Evolutionary conservation across 2,329 filamentous ascomycete species (phyloP), one percentile per base, ranked within the genome.

Genomic region (Zymoseptoria brevis): DNA sequence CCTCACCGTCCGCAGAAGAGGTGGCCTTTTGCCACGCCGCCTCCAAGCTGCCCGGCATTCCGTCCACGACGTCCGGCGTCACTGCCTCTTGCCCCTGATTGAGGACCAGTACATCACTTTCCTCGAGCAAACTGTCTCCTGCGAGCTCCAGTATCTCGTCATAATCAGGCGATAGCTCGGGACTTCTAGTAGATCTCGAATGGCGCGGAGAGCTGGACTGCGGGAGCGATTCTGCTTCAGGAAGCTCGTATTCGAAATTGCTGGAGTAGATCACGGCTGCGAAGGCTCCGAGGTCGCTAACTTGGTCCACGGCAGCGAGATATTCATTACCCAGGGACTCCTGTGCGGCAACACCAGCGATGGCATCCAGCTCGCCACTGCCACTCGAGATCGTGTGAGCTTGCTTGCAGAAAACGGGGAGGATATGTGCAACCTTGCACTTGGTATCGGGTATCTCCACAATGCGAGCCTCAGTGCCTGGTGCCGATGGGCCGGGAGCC

Each of bases 391-490:
- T 96, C 57, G 80, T 82, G 73, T 96, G 92, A 4, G 93, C 93
- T 77, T 99, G 92, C 66, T 90, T 85, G 48, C 91, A 94, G 68
- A 97, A 83, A 5, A 96, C 87, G 2, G 93, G 95, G 41, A 99
- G 80, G 56, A 95, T 87, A 74, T 90, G 95, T 53, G 94, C 94
- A 49, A 99, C 82, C 75, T 92, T 93, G 48, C 87, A 80, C 67
- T 81, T 83, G 41, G 79, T 77, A 19, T 73, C 69, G 24, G 75
- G 73, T 9, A 72, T 62, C 48, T 71, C 80, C 74, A 50, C 83
- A 72, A 72, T 83, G 53, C 80, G 76, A 6, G 83, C 75, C 66
- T 84, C 82, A 26, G 80, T 76, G 57, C 79, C 71, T 26, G 73
- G 71, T 48, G 75, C 68, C n/a, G 69, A 72, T 57, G 63, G 68